Evolutionary conservation across 768 basidiomycete species (phyloP), one percentile per base, ranked within the genome.

Genomic region (Rhizopogon roseolus): DNA sequence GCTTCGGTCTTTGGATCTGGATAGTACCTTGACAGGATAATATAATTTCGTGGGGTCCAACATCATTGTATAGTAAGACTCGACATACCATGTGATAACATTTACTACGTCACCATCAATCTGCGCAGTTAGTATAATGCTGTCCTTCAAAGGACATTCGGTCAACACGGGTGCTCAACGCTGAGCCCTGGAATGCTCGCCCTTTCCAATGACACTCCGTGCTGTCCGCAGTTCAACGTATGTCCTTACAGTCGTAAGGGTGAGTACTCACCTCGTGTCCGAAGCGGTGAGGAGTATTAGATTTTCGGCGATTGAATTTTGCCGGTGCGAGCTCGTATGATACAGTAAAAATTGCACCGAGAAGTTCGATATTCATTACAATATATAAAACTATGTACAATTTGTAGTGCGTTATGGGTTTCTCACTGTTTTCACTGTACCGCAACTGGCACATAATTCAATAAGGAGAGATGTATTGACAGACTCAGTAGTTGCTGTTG

Each of bases 151-250:
- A 27, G 46, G 22, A n/a, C 49, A 49, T 19, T 6, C 7, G 6
- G 11, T 41, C 10, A 48, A 22, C 29, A 27, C 54, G 39, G n/a
- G n/a, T n/a, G n/a, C n/a, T n/a, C n/a, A 28, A 2, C 22, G 22
- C 22, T 22, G 43, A 9, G 6, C 40, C n/a, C 6, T 34, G 39
- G 28, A 16, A 39, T 13, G 53, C 76, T 49, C 60, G 85, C 86
- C 86, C 88, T 67, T 91, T 91, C 87, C 88, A 89, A 6, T 76
- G 70, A 60, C 88, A 90, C 4, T 64, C 55, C 13, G 80, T 73
- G 51, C 85, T 85, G 27, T 41, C 19, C 19, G 27, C 54, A 41
- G 54, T 46, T 9, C n/a, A 16, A 36, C 5, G 7, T 8, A 16
- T n/a, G 17, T 28, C 19, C 6, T 29, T 40, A 39, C 39, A 56